Conservation (phyloP, 2,329 filamentous ascomycete species). For the Colletotrichum siamense region DNA sequence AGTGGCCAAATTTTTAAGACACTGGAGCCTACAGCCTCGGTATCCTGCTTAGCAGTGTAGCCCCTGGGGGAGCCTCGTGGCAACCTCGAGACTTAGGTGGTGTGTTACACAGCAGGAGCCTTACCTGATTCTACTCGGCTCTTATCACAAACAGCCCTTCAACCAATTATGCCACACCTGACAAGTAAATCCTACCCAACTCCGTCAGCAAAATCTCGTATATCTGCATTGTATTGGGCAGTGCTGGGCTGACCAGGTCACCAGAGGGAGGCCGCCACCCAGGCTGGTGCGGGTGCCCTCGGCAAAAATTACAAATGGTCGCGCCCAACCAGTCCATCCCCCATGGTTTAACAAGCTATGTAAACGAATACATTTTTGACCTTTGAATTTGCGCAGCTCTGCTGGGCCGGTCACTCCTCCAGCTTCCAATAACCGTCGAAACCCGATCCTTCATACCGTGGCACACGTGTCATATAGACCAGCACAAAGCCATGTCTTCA, state of each 20-base stretch:
- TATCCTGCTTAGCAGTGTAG: too few species aligned
- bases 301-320: neutral
- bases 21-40: too few species aligned
- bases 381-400: neutral
- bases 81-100: too few species aligned
- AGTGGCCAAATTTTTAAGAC: too few species aligned
- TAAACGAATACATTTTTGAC: neutral
- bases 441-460: neutral
- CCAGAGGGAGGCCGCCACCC: neutral
- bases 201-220: too few species aligned
- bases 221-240: neutral
- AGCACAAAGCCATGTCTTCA: neutral
- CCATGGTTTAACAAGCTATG: neutral
- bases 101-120: too few species aligned
- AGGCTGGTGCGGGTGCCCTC: fast-evolving
- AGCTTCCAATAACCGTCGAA: neutral
- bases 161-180: too few species aligned
- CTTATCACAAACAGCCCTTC: too few species aligned
- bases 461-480: neutral
- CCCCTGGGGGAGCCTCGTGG: too few species aligned
- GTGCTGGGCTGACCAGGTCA: neutral
- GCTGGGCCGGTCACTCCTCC: neutral
- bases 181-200: too few species aligned
- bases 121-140: too few species aligned
- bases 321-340: neutral